Base-by-base conservation (phyloP, 2,329 filamentous ascomycete genomes). In the Ophiocordyceps polyrhachis-furcata region DNA sequence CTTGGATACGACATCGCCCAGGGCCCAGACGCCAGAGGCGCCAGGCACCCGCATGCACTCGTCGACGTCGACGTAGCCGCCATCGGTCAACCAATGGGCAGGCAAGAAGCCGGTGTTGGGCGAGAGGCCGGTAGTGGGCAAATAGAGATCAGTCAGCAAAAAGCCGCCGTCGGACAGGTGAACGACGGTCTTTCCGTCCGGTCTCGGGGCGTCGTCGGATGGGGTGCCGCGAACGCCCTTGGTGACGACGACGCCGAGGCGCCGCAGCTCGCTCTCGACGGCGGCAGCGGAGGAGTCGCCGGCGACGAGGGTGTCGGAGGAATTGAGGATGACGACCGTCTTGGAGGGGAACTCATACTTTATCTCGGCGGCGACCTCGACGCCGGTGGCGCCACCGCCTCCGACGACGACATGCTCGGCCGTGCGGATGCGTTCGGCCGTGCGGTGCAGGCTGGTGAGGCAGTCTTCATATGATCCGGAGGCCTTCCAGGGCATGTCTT, bases 81-180 rank as follows among this genome's bases (percentile, higher is more conserved):
- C 58, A 19, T 64, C 61, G 19, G 62, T 65, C 6, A 75, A 61
- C 47, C 69, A 58, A 40, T 55, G 53, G 5, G 52, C 54, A 1
- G 69, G 67, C 5, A 79, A 50, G 55, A 66, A 77, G 38, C 67
- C 66, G 5, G 70, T 67, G 57, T 78, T 79, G 41, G 74, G 69
- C 19, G 61, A 53, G 38, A 75, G 56, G 29, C 75, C 75, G 52
- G 69, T 66, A 4, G 73, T 73, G 6, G 73, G 67, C 21, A 79
- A 59, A 55, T 74, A 74, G n/a, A 73, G 48, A 51, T 79, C 74
- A 2, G 72, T 73, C 8, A 58, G 50, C 47, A 76, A 52, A 43
- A 57, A 68, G 49, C 67, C 63, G 49, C 69, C 69, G 47, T 58
- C 59, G 31, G 59, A 58, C 8, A 78, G 62, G 35, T 55, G 54